Percentiles rank a stretch among this genome's conserved stretches.
Conservation (phyloP, 805 yeast species). For the Candida vaughaniae region DNA sequence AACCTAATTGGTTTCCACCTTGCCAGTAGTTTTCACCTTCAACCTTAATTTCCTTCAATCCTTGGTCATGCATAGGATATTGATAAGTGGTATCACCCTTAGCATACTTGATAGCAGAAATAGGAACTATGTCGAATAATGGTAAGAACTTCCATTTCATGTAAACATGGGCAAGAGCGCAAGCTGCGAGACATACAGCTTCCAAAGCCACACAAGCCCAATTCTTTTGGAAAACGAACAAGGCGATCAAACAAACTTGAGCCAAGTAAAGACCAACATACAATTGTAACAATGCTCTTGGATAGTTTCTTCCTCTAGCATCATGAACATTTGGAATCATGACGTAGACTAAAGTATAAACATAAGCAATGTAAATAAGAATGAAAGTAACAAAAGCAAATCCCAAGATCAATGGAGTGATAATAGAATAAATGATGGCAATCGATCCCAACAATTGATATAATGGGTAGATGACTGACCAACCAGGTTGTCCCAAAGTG, state of each 20-base stretch:
- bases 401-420: constrained; percentile 69
- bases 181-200: constrained; percentile 54
- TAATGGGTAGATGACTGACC: constrained; percentile 82
- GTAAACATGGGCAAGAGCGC: constrained; percentile 59
- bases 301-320: constrained; percentile 71
- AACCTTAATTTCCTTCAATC: constrained; percentile 53
- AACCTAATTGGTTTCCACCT: constrained; percentile 44
- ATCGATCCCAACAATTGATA: constrained; percentile 75
- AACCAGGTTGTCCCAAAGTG: constrained; percentile 62
- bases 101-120: constrained; percentile 56
- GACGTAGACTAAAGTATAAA: constrained; percentile 66
- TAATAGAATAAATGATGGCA: constrained; percentile 71
- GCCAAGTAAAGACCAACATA: constrained; percentile 72
- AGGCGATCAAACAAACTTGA: constrained; percentile 65
- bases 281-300: constrained; percentile 67
- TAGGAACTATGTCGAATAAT: constrained; percentile 65
- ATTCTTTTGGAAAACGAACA: constrained; percentile 73
- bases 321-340: constrained; percentile 55
- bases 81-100: constrained; percentile 39
- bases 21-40: constrained; percentile 51
- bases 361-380: constrained; percentile 58
- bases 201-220: constrained; percentile 80
- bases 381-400: constrained; percentile 61
- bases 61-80: constrained; percentile 70
- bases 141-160: constrained; percentile 61